These are phyloP conservation scores for Eimeria sp. DNA, from an alignment of 169 alveolate species.

Conservation along the genomic window DNA sequence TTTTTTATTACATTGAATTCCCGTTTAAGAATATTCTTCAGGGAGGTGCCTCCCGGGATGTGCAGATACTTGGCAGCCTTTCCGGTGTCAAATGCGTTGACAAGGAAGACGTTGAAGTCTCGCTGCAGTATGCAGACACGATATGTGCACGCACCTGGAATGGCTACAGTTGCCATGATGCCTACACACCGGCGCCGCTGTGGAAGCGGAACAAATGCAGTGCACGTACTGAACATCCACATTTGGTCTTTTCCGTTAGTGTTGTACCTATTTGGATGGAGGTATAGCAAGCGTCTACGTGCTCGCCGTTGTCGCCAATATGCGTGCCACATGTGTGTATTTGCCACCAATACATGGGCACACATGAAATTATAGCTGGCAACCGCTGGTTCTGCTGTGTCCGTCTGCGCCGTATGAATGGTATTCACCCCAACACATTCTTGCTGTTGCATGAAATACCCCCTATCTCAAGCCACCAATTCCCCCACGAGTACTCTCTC, in stretches of 20 bases:
- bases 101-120: constrained; percentile 95
- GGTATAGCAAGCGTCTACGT: neutral
- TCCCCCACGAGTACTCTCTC: too few species aligned
- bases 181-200: neutral
- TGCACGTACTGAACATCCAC: neutral
- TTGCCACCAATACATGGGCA: neutral
- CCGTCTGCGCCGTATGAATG: too few species aligned
- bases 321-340: neutral
- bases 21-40: constrained; percentile 2
- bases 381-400: neutral
- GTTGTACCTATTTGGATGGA: neutral
- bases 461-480: neutral
- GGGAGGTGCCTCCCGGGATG: constrained; percentile 86
- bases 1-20: neutral
- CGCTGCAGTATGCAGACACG: constrained; percentile 89
- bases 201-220: neutral
- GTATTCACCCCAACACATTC: neutral
- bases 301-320: neutral
- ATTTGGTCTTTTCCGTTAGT: neutral
- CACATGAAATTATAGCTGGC: neutral
- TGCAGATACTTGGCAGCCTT: constrained; percentile 93
- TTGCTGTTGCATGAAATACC: neutral
- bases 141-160: constrained; percentile 91
- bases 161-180: neutral
- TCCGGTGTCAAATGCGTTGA: constrained; percentile 96